phyloP scores from a whole-genome alignment of 192 early-diverging fungal genomes.

The Podila epicladia region DNA sequence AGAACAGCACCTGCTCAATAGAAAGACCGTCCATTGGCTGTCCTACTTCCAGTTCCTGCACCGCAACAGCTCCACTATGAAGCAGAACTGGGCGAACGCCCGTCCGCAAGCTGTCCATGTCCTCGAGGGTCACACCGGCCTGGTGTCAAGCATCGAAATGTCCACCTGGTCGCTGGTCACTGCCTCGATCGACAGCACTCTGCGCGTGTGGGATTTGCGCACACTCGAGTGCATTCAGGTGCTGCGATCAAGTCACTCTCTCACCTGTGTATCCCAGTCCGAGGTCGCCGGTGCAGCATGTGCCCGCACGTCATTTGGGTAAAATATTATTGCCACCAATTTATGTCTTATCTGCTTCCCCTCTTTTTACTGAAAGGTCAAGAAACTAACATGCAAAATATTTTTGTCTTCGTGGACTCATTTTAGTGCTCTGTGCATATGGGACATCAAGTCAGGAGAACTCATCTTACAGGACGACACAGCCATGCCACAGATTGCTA shows the following conservation, averaged over 20 bases:
- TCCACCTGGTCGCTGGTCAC: slow-evolving; percentile 63
- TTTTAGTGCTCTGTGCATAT: slow-evolving; percentile 39
- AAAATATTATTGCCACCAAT: not conserved
- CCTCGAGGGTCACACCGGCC: slow-evolving; percentile 42
- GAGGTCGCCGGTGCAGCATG: slow-evolving; percentile 20
- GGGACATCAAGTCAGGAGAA: slow-evolving; percentile 35
- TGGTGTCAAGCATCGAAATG: slow-evolving; percentile 36
- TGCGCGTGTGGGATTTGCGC: slow-evolving; percentile 75
- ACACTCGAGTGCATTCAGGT: slow-evolving; percentile 58
- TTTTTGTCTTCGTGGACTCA: not conserved
- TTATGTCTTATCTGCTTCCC: not conserved
- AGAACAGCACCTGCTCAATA: not conserved
- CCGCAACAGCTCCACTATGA: slow-evolving; percentile 6
- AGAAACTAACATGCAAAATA: not conserved
- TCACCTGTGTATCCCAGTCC: slow-evolving; percentile 41
- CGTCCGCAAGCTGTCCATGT: slow-evolving; percentile 32
- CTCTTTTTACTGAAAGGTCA: not conserved
- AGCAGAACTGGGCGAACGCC: slow-evolving; percentile 37
- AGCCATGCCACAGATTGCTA: slow-evolving; percentile 44
- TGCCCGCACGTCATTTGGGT: slow-evolving; percentile 48
- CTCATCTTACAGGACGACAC: slow-evolving; percentile 39
- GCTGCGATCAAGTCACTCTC: slow-evolving; percentile 17
- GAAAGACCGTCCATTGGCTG: slow-evolving; percentile 19
- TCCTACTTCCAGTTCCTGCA: slow-evolving; percentile 32
- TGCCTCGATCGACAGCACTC: slow-evolving; percentile 73